Percentiles rank a stretch among this genome's conserved stretches.
Evolutionary conservation across 345 rosid genomes (phyloP).

Genomic region (Isatis tinctoria): DNA sequence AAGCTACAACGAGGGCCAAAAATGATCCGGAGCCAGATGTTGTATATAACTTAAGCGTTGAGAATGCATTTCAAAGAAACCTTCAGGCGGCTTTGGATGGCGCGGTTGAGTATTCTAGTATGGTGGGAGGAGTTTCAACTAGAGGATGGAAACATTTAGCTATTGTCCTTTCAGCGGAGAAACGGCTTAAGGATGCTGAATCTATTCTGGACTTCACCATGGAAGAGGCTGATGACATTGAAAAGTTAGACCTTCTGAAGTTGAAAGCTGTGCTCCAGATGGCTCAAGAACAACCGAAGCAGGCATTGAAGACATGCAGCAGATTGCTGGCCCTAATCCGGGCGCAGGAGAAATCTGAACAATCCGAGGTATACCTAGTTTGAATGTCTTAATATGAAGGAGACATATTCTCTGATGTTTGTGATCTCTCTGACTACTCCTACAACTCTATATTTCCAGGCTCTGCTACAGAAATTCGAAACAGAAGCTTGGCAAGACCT

Average conservation of each 20-base stretch:
- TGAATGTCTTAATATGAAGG: slow-evolving; percentile 3
- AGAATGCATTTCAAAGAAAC: slow-evolving; percentile 87
- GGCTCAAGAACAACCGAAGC: slow-evolving; percentile 78
- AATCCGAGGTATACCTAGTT: slow-evolving; percentile 42
- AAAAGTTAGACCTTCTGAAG: slow-evolving; percentile 73
- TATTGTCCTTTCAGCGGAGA: slow-evolving; percentile 64
- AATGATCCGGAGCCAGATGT: slow-evolving; percentile 48
- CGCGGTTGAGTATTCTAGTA: slow-evolving; percentile 54
- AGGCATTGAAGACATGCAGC: slow-evolving; percentile 87
- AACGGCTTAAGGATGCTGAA: slow-evolving; percentile 73
- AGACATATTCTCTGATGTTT: neutral
- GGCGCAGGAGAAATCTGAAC: slow-evolving; percentile 53
- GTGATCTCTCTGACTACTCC: slow-evolving; percentile 10
- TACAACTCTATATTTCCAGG: slow-evolving; percentile 37
- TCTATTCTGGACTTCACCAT: slow-evolving; percentile 59
- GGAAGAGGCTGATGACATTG: slow-evolving; percentile 67
- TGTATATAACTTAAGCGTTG: slow-evolving; percentile 54
- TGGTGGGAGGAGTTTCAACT: slow-evolving; percentile 49
- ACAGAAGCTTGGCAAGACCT: slow-evolving; percentile 81
- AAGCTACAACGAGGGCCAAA: slow-evolving; percentile 49
- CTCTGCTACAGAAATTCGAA: slow-evolving; percentile 47
- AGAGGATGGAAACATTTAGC: slow-evolving; percentile 80
- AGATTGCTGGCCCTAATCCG: slow-evolving; percentile 68
- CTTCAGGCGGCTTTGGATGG: slow-evolving; percentile 62
- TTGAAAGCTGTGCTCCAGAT: slow-evolving; percentile 74